Evolutionary conservation across 345 rosid species (phyloP).

Genomic region (Bruguiera sexangula): DNA sequence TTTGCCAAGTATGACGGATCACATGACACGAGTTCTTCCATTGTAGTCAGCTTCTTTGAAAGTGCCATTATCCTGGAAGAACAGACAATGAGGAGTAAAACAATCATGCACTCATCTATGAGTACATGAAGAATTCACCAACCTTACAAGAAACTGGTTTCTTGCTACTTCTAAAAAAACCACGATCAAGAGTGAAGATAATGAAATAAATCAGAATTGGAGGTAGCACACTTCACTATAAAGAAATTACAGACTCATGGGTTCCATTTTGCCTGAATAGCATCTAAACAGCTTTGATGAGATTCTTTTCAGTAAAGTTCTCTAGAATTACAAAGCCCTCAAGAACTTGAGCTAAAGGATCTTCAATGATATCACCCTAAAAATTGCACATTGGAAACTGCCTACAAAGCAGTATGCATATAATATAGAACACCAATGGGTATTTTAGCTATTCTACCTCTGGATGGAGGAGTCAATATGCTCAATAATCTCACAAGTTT

Average conservation of each 20-base stretch:
- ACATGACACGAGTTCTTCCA: conserved; percentile 76
- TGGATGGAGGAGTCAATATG: conserved; percentile 75
- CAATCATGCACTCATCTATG: background rate
- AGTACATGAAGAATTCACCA: background rate
- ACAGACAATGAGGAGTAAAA: background rate
- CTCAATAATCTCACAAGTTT: conserved; percentile 83
- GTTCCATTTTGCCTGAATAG: too few species aligned
- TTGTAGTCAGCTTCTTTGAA: conserved; percentile 70
- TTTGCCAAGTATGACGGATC: conserved; percentile 77
- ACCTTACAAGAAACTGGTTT: background rate
- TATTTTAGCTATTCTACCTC: conserved; percentile 43
- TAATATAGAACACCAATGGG: background rate
- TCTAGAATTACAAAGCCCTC: background rate
- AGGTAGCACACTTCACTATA: too few species aligned
- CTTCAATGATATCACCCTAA: background rate
- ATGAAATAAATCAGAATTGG: too few species aligned
- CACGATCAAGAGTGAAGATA: too few species aligned
- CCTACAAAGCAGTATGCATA: background rate
- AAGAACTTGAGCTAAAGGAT: background rate
- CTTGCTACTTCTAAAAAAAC: too few species aligned
- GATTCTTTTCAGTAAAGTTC: background rate
- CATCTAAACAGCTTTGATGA: background rate
- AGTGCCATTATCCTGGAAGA: conserved; percentile 65
- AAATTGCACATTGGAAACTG: background rate
- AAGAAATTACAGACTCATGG: too few species aligned